phyloP scores from a whole-genome alignment of 148 eudicot genomes.

The Silene conica region DNA sequence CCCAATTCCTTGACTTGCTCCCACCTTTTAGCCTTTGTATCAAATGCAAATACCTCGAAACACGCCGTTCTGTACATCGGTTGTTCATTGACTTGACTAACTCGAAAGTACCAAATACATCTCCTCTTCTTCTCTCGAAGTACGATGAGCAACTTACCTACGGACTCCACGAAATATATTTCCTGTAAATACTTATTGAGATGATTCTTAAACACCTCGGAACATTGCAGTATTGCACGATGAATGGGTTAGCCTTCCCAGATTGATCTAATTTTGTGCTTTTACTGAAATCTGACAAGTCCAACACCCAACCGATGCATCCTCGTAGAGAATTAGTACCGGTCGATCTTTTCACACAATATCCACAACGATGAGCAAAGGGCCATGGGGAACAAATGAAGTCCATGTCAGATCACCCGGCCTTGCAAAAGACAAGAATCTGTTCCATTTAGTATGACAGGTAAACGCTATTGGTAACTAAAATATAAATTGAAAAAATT shows the following conservation, averaged over 20 bases:
- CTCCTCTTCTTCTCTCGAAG: too few relatives aligned
- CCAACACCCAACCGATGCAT: slow-evolving; percentile 2
- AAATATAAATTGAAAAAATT: too few relatives aligned
- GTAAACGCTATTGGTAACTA: too few relatives aligned
- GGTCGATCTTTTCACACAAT: not conserved
- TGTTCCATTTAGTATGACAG: too few relatives aligned
- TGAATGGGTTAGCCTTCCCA: too few relatives aligned
- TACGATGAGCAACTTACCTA: too few relatives aligned
- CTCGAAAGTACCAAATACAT: too few relatives aligned
- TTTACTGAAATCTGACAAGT: not conserved
- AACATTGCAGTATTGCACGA: too few relatives aligned
- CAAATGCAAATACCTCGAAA: not conserved
- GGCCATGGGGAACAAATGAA: not conserved
- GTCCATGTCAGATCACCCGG: slow-evolving; percentile 10
- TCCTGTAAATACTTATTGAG: not conserved
- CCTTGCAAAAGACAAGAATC: not conserved
- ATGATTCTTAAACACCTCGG: not conserved
- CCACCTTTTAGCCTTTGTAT: not conserved
- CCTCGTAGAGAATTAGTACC: not conserved
- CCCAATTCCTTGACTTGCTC: not conserved
- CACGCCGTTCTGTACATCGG: not conserved
- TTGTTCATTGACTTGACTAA: not conserved
- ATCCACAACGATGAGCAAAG: too few relatives aligned
- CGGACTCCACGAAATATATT: not conserved
- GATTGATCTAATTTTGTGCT: too few relatives aligned